A percentile compares a stretch with the other conserved stretches of the same genome.
phyloP scores from a whole-genome alignment of 2,329 filamentous ascomycete species.

The Massarina eburnea region DNA sequence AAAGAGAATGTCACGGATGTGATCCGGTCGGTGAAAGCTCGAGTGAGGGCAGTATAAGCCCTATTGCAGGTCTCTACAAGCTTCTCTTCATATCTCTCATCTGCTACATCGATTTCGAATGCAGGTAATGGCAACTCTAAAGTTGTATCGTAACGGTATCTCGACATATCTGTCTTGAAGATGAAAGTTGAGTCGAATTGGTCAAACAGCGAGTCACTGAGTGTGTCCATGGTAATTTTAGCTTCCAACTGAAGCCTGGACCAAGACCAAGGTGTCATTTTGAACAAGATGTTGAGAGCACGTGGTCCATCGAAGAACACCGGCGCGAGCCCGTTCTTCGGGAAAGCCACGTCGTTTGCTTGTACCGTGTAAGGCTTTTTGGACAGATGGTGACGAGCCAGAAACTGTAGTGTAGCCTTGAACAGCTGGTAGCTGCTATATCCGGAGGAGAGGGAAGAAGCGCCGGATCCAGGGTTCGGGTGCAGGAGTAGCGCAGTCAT shows the following conservation, averaged over 20 bases:
- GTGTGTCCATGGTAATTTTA: conserved; percentile 69
- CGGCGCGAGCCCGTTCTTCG: conserved; percentile 56
- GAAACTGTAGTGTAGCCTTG: conserved; percentile 88
- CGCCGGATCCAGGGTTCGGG: conserved; percentile 71
- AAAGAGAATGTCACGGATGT: conserved; percentile 58
- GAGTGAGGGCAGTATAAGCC: conserved; percentile 65
- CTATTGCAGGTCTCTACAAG: conserved; percentile 52
- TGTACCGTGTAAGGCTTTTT: conserved; percentile 63
- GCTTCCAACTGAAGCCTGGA: conserved; percentile 72
- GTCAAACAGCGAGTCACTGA: conserved; percentile 72
- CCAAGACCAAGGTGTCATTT: conserved; percentile 88
- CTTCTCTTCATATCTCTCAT: conserved; percentile 27
- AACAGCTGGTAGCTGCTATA: conserved; percentile 93
- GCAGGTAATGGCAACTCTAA: conserved; percentile 43
- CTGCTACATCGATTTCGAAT: conserved; percentile 26
- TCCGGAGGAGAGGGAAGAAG: conserved; percentile 71
- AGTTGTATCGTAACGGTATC: conserved; percentile 59
- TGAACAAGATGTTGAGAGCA: conserved; percentile 81
- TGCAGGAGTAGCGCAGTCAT: conserved; percentile 78
- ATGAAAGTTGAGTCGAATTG: conserved; percentile 89
- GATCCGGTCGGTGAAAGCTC: conserved; percentile 74
- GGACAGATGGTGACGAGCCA: conserved; percentile 71
- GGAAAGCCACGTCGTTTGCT: conserved; percentile 39
- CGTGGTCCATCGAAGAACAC: conserved; percentile 76
- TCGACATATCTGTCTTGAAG: conserved; percentile 53